Percentiles rank a stretch among this genome's conserved stretches.
phyloP scores from a whole-genome alignment of 768 basidiomycete species.

The Saitozyma sp. region DNA sequence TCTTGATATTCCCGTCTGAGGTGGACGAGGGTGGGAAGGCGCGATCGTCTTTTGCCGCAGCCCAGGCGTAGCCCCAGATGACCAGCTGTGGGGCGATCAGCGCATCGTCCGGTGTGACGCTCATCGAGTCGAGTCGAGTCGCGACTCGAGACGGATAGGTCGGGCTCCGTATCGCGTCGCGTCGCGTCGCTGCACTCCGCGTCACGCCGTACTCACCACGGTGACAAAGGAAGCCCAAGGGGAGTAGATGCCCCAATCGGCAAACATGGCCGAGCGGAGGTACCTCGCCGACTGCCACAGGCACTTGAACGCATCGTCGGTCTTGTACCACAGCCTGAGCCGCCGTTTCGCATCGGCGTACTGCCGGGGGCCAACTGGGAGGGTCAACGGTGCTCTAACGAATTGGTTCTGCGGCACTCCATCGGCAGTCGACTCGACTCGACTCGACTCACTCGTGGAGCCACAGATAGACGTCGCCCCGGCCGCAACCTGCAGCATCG shows the following conservation, averaged over 20 bases:
- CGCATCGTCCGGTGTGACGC: too few species aligned
- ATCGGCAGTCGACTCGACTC: background rate
- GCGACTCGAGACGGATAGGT: background rate
- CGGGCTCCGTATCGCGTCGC: too few species aligned
- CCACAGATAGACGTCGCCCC: conserved; percentile 34
- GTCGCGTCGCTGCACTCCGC: background rate
- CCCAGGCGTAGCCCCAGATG: conserved; percentile 20
- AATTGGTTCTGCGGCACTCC: background rate
- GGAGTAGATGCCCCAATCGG: conserved; percentile 37
- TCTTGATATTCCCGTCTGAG: background rate
- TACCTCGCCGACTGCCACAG: conserved; percentile 41
- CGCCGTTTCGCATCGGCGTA: conserved; percentile 38
- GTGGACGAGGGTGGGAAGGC: conserved; percentile 1
- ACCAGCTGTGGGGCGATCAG: conserved; percentile 18
- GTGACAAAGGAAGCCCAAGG: conserved; percentile 36
- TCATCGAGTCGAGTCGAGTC: background rate
- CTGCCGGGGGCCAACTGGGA: conserved; percentile 25
- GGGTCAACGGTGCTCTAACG: too few species aligned
- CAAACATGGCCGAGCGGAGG: conserved; percentile 28
- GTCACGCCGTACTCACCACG: conserved; percentile 22
- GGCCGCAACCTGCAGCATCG: conserved; percentile 40
- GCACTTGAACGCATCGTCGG: conserved; percentile 43
- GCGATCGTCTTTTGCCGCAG: background rate
- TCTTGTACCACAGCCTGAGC: conserved; percentile 36
- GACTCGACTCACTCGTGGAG: conserved; percentile 17